These are phyloP conservation scores for Paramecium sexaurelia DNA, from an alignment of 73 alveolate genomes.

Conservation along the genomic window DNA sequence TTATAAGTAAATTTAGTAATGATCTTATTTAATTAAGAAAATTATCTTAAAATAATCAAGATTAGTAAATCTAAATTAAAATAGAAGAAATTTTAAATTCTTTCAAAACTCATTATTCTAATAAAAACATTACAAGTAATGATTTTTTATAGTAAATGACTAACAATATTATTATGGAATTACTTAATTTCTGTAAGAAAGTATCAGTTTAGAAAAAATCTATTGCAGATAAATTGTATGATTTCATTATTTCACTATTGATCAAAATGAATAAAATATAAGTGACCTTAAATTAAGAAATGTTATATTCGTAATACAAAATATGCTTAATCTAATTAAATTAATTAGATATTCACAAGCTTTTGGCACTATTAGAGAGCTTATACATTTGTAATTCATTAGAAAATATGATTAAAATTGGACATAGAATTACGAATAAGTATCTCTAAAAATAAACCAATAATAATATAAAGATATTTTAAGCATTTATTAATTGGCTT, in stretches of 20 bases:
- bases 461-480: neutral
- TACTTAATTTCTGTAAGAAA: neutral
- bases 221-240: conserved; percentile 44
- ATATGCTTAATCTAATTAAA: neutral
- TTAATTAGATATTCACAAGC: neutral
- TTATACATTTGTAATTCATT: conserved; percentile 8
- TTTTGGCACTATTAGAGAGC: neutral
- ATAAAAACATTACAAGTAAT: neutral
- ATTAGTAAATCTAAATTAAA: neutral
- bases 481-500: conserved; percentile 6
- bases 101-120: neutral
- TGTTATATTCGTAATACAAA: neutral
- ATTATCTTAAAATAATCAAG: neutral
- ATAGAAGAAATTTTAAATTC: neutral
- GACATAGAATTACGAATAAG: neutral
- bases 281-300: neutral
- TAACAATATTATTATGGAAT: neutral
- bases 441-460: neutral
- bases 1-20: neutral
- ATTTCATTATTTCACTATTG: neutral
- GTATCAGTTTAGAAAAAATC: neutral
- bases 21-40: conserved; percentile 2
- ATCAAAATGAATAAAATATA: neutral
- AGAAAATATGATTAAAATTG: conserved; percentile 1
- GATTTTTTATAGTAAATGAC: conserved; percentile 41